Conservation (phyloP, 192 early-diverging fungal species). For the Gonapodya prolifera region DNA sequence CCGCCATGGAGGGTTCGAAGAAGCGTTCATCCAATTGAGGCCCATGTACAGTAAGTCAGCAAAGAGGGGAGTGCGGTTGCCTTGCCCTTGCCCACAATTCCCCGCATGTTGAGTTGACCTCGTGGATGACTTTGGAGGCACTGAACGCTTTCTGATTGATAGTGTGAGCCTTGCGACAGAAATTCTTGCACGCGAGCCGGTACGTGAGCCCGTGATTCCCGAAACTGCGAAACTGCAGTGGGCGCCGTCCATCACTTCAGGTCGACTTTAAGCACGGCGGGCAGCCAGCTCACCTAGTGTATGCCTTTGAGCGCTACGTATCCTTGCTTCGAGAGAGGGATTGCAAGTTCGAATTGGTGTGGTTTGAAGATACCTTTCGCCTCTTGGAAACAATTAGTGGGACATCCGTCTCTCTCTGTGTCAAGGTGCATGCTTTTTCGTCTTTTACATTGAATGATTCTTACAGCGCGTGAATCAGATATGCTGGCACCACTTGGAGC, state of each 20-base stretch:
- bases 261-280: slow-evolving; percentile 4
- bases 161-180: slow-evolving; percentile 19
- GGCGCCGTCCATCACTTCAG: slow-evolving; percentile 3
- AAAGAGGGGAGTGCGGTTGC: too few species aligned
- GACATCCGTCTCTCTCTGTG: too few species aligned
- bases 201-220: background rate
- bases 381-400: slow-evolving; percentile 14
- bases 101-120: too few species aligned
- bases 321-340: slow-evolving; percentile 12
- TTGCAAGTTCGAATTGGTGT: slow-evolving; percentile 19
- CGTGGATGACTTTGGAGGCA: slow-evolving; percentile 27
- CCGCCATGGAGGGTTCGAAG: too few species aligned
- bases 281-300: slow-evolving; percentile 15
- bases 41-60: background rate
- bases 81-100: too few species aligned
- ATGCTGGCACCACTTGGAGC: slow-evolving; percentile 11
- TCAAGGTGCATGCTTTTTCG: too few species aligned
- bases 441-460: slow-evolving; percentile 1
- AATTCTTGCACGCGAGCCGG: slow-evolving; percentile 5
- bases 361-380: slow-evolving; percentile 17
- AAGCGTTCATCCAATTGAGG: background rate
- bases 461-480: slow-evolving; percentile 9
- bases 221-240: background rate
- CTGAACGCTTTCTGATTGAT: slow-evolving; percentile 25
- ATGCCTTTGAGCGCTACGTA: slow-evolving; percentile 17